Evolutionary conservation across 352 stramenopile species (phyloP), one percentile per base, ranked within the genome.

Genomic region (Phytophthora litchii): DNA sequence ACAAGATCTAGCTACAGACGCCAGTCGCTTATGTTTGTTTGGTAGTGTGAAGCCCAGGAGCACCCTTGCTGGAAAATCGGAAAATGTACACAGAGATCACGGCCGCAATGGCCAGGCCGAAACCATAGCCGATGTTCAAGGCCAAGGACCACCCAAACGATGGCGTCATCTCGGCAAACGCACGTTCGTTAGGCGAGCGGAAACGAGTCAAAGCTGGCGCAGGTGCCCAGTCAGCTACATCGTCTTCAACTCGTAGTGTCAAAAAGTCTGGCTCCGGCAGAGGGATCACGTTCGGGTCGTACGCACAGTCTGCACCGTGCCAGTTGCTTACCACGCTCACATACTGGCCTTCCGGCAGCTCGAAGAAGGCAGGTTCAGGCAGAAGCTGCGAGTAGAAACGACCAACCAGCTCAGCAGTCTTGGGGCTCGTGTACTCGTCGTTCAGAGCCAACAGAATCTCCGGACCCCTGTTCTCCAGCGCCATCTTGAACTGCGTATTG

Each of bases 381-480:
- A 94, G 74, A 46, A 94, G 46, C 44, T 74, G 61, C 4, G 66
- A 57, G 54, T 89, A 91, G 62, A 93, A 93, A 13, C 68, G 54
- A 19, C 60, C 56, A 16, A 91, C 80, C 2, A 89, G 49, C 31
- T 71, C 62, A 0, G 81, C 80, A 0, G 80, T 92, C 44, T 80
- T 66, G 0, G 74, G 51, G 9, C 68, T 60, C 0, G 57, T 53
- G 74, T 91, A 94, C 63, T 91, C 85, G 62, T 94, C 85, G 48
- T 94, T 94, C n/a, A 94, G 68, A 5, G 85, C 85, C 20, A 92
- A 48, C 16, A 94, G 47, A 14, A 91, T 70, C 48, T 91, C 78
- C 3, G 77, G 54, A 0, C 80, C 82, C 25, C 64, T 63, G 25
- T 84, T 78, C 31, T 75, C 63, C 1, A 94, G 67, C 19, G 79